Evolutionary conservation across 2,329 filamentous ascomycete genomes (phyloP), one percentile per base, ranked within the genome.

Genomic region (Cladosporium cucumerinum): DNA sequence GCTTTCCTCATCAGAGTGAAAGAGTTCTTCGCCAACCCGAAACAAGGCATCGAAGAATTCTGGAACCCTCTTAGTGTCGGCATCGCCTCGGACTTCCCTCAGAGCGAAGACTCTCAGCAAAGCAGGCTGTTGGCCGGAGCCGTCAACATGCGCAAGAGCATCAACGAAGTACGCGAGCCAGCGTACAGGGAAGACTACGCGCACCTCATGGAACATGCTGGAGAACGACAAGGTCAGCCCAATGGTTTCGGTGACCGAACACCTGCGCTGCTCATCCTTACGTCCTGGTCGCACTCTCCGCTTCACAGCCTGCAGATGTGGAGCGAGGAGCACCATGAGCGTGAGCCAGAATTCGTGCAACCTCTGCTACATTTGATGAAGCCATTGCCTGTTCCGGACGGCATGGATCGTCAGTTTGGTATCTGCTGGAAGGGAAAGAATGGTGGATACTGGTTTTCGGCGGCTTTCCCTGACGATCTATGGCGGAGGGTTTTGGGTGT

Each of bases 401-500:
- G 43, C 8, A 23, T 32, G n/a, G 57, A 49, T 12, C 43, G 57
- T 18, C 43, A 60, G 10, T 34, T 30, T n/a, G 43, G 39, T 10
- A 60, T 60, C 4, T 49, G 43, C 18, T 60, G 57, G 57, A 30
- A 21, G 23, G 57, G 57, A 0, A 60, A 34, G 26, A 6, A 49
- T 23, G 57, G 57, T 32, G 57, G 57, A 60, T 60, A 60, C 12
- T 60, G 57, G 57, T 23, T 60, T 16, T 49, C 57, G 28, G 57
- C 57, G n/a, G 48, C 46, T 25, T 48, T 60, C 10, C 43, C 48
- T 2, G 39, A 34, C 14, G 43, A 36, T 14, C 23, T 60, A 46
- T 60, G 57, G 57, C 25, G 30, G 11, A 34, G 43, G 4, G 30
- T 60, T 7, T 10, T 58, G 34, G 55, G 46, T 14, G 51, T 32